A percentile compares a stretch with the other conserved stretches of the same genome.
Conservation (phyloP, 2,329 filamentous ascomycete species). For the Diaporthe sp. region DNA sequence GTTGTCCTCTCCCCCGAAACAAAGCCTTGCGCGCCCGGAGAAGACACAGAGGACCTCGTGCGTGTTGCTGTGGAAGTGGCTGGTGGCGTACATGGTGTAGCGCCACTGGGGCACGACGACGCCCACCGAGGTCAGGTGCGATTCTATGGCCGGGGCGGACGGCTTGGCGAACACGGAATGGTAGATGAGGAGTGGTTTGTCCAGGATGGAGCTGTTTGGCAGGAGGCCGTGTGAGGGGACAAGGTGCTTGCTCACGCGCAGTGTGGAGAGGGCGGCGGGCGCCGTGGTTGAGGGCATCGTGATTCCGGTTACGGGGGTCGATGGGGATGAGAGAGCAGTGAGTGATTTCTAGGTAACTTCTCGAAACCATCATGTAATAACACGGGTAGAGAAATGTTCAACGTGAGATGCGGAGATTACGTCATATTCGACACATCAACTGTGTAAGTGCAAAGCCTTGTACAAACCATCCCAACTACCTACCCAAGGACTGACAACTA, state of each 20-base stretch:
- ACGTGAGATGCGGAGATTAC: not conserved
- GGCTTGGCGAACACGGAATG: constrained; percentile 65
- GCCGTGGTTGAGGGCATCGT: constrained; percentile 21
- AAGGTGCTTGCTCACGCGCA: constrained; percentile 69
- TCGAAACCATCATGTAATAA: not conserved
- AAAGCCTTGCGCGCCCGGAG: constrained; percentile 70
- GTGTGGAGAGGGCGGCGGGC: constrained; percentile 58
- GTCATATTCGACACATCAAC: not conserved
- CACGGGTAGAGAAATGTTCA: not conserved
- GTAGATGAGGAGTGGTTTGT: constrained; percentile 76
- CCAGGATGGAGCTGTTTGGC: constrained; percentile 75
- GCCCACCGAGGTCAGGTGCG: constrained; percentile 65
- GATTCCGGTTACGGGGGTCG: not conserved
- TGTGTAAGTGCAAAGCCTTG: not conserved
- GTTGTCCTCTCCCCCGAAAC: constrained; percentile 77
- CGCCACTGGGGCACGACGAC: constrained; percentile 75
- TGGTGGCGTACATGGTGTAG: constrained; percentile 76
- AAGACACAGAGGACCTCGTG: constrained; percentile 77
- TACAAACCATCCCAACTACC: too few relatives aligned
- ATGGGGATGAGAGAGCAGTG: not conserved
- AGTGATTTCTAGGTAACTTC: not conserved
- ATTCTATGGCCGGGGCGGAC: constrained; percentile 65
- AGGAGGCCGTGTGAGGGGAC: constrained; percentile 70
- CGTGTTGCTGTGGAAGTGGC: constrained; percentile 76
- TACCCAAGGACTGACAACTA: too few relatives aligned